Evolutionary conservation across 495 filamentous ascomycete genomes (phyloP).

Genomic region (Tuber brumale): DNA sequence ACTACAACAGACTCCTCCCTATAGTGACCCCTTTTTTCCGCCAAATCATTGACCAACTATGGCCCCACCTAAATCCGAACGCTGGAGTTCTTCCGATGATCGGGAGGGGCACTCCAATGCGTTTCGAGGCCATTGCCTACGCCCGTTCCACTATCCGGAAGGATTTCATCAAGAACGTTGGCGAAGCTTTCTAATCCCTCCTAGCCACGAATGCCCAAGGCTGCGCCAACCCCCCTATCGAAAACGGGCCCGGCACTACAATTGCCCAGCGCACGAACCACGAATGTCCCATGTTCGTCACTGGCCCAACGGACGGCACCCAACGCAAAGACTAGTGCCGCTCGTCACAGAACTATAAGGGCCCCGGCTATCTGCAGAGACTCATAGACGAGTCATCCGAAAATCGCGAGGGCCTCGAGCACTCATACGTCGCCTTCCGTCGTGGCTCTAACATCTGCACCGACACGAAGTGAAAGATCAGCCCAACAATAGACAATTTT

Average conservation of each 20-base stretch:
- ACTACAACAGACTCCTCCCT: constrained; percentile 71
- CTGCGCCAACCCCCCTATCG: constrained; percentile 43
- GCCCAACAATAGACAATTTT: constrained; percentile 25
- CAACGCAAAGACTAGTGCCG: constrained; percentile 86
- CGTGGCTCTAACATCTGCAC: constrained; percentile 56
- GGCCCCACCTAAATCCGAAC: constrained; percentile 73
- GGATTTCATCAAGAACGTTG: constrained; percentile 64
- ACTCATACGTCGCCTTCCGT: constrained; percentile 78
- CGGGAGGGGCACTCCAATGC: constrained; percentile 84
- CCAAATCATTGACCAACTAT: constrained; percentile 68
- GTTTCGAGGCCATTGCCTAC: constrained; percentile 84
- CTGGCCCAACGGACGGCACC: constrained; percentile 56
- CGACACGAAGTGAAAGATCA: background rate
- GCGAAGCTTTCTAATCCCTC: constrained; percentile 43
- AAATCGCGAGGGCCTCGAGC: constrained; percentile 85
- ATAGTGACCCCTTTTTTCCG: constrained; percentile 67
- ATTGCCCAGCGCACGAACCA: constrained; percentile 96
- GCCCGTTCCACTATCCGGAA: constrained; percentile 71
- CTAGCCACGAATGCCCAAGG: constrained; percentile 45
- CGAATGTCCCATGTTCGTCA: constrained; percentile 78
- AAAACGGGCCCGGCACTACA: constrained; percentile 78
- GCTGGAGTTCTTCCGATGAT: constrained; percentile 82
- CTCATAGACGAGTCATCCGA: constrained; percentile 58
- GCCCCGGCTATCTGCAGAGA: constrained; percentile 73
- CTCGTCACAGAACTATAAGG: constrained; percentile 82